phyloP scores from a whole-genome alignment of 2,329 filamentous ascomycete species.

The Colletotrichum aenigma region DNA sequence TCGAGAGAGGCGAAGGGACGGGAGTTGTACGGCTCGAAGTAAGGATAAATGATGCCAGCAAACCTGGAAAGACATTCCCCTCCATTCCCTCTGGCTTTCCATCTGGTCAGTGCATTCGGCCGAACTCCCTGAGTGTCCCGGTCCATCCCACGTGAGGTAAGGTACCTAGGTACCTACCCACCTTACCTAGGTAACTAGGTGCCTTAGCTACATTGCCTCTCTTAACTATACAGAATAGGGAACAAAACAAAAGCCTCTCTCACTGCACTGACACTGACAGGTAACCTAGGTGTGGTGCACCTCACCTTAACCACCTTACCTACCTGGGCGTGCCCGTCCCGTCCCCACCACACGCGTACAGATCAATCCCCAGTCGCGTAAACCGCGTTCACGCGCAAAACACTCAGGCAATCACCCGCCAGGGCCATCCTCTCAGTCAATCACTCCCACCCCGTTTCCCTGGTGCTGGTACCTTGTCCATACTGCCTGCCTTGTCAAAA shows the following conservation, averaged over 20 bases:
- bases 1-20: not conserved
- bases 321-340: not conserved
- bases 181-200: not conserved
- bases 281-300: too few species aligned
- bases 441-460: not conserved
- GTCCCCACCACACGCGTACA: not conserved
- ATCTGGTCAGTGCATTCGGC: too few species aligned
- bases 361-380: not conserved
- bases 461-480: not conserved
- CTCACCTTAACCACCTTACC: too few species aligned
- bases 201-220: not conserved
- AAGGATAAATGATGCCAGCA: not conserved
- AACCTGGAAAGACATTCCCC: too few species aligned
- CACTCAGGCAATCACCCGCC: not conserved
- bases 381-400: constrained; percentile 1
- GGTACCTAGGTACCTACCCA: not conserved
- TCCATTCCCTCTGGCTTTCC: too few species aligned
- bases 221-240: too few species aligned
- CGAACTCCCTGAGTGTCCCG: too few species aligned
- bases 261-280: too few species aligned
- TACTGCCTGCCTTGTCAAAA: not conserved
- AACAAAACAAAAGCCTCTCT: too few species aligned
- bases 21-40: not conserved
- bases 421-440: not conserved
- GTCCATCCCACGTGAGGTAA: not conserved